Base-by-base conservation (phyloP, 192 early-diverging fungal genomes). In the Allomyces arbusculus region DNA sequence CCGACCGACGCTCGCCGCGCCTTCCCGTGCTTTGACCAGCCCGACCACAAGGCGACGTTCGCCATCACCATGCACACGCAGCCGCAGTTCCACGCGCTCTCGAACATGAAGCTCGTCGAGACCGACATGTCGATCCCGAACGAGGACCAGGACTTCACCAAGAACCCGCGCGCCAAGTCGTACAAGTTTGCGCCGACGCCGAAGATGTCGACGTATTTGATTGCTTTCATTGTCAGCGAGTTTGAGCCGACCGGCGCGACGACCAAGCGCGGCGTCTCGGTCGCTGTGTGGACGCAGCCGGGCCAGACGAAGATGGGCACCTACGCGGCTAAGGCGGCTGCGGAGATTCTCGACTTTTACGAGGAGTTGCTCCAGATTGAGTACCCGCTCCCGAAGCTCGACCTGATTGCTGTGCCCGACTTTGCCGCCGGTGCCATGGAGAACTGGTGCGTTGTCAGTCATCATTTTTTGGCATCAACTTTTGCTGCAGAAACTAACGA, bases 391-490 rank as follows among this genome's bases (percentile, higher is more conserved):
- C 76, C 76, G 63, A 77, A 77, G 76, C 67, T 70, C 40, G 86
- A 87, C 73, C 70, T 83, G 66, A 67, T 83, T 40, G 83, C 82
- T 14, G 74, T 84, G 19, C 83, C 83, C 23, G 80, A 82, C 76
- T 84, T 84, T 70, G 68, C 74, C 33, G 74, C 77, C 14, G 83
- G 84, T 20, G 82, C 77, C 4, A 84, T 84, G 82, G 82, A 84
- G 65, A 84, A 84, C 73, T 83, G 74, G 78, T 40, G 33, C 7
- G 33, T 40, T 8, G 1, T 62, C 22, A n/a, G n/a, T n/a, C n/a
- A n/a, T 62, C 22, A 1, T 23, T 62, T 62, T 62, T 62, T 62
- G n/a, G n/a, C n/a, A n/a, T n/a, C n/a, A n/a, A n/a, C n/a, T 62
- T 62, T 62, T 62, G 61, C 4, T 23, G n/a, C n/a, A n/a, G n/a